phyloP scores from a whole-genome alignment of 73 alveolate species.

The Breviolum minutum region DNA sequence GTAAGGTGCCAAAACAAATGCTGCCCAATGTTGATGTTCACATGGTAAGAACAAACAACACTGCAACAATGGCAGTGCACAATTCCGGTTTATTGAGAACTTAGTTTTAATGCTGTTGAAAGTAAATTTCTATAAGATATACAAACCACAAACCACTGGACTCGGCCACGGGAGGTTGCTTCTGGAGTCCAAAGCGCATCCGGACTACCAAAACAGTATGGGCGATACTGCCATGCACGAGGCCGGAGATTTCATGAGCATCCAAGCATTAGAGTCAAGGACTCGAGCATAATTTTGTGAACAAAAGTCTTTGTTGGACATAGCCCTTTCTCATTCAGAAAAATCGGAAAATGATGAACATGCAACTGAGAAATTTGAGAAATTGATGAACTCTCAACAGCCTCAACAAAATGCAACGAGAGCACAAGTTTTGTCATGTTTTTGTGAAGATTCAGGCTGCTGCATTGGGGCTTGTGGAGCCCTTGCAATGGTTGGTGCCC shows the following conservation, averaged over 20 bases:
- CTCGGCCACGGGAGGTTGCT: slow-evolving; percentile 43
- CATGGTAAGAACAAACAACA: too few species aligned
- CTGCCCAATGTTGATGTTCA: background rate
- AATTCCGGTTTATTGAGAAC: too few species aligned
- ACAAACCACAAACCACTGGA: background rate
- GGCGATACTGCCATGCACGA: slow-evolving; percentile 94
- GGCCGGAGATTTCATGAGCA: background rate
- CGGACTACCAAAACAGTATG: slow-evolving; percentile 78
- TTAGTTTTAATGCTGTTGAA: background rate
- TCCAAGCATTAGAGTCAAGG: background rate
- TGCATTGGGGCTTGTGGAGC: slow-evolving; percentile 84
- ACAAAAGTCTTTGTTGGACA: too few species aligned
- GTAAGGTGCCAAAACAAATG: slow-evolving; percentile 1
- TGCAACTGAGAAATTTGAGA: too few species aligned
- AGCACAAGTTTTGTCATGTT: too few species aligned
- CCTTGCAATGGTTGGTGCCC: slow-evolving; percentile 86
- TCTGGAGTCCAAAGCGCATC: slow-evolving; percentile 93
- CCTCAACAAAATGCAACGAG: too few species aligned
- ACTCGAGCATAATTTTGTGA: background rate
- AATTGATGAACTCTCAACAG: too few species aligned
- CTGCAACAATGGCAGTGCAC: too few species aligned
- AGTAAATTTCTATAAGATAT: background rate
- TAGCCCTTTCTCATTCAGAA: too few species aligned
- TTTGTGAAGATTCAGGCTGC: slow-evolving; percentile 17
- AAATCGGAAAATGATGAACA: too few species aligned